phyloP scores from a whole-genome alignment of 768 basidiomycete genomes.

The Amylocystis lapponica region DNA sequence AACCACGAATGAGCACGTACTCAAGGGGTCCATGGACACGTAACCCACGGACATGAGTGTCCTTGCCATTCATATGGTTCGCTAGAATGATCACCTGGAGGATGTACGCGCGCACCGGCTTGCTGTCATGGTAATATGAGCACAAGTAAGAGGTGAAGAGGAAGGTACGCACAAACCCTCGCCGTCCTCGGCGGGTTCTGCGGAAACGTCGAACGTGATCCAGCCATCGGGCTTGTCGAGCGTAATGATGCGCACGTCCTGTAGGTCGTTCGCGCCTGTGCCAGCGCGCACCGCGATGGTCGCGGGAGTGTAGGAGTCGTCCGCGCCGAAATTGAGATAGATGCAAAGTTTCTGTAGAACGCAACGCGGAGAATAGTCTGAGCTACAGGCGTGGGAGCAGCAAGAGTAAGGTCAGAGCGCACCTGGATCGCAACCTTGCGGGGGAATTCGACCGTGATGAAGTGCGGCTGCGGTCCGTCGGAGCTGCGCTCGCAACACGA shows the following conservation, averaged over 20 bases:
- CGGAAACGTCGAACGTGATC: constrained; percentile 82
- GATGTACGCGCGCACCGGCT: constrained; percentile 84
- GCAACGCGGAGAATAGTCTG: not conserved
- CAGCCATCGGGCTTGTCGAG: constrained; percentile 93
- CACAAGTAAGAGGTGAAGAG: no score
- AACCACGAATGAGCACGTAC: constrained; percentile 37
- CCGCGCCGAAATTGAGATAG: constrained; percentile 70
- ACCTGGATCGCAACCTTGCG: constrained; percentile 87
- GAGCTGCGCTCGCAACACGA: constrained; percentile 41
- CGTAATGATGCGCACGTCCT: constrained; percentile 82
- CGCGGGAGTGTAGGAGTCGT: constrained; percentile 97
- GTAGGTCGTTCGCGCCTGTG: constrained; percentile 84
- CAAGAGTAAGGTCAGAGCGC: constrained; percentile 5
- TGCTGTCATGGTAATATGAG: constrained; percentile 40
- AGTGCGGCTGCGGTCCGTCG: constrained; percentile 96
- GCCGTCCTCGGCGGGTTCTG: constrained; percentile 73
- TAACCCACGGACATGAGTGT: constrained; percentile 93
- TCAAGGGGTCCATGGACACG: constrained; percentile 80
- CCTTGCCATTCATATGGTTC: constrained; percentile 98
- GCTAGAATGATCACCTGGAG: constrained; percentile 85
- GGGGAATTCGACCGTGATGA: constrained; percentile 90
- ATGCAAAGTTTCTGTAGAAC: constrained; percentile 74
- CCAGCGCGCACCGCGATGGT: constrained; percentile 89
- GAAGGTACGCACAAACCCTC: constrained; percentile 73
- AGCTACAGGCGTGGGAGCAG: not conserved